Evolutionary conservation across 1,284 basidiomycete species (phyloP), one percentile per base, ranked within the genome.

Genomic region (Trichosporon coremiiforme): DNA sequence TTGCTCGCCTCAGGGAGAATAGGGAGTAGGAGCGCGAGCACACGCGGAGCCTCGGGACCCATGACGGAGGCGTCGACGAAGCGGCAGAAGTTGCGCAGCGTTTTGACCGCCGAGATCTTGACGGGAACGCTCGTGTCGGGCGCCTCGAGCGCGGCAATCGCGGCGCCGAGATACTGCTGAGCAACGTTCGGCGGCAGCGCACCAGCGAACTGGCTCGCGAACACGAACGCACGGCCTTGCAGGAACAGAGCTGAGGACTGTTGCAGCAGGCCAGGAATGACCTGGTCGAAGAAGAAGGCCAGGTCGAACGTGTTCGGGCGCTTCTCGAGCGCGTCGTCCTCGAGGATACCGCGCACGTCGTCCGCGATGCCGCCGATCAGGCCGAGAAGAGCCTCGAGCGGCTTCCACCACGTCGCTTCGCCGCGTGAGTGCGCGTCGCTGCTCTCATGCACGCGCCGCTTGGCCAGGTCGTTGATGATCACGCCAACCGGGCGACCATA

Each of bases 211-310:
- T 95, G 91, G 76, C 93, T 94, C 0, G 94, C 94, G 77, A 98
- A 96, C 50, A 98, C 93, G 73, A 98, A 97, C 1, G 90, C 92
- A 68, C 96, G 88, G 9, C 96, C 97, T 83, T 97, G 95, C 64
- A 99, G 84, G 87, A 98, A 98, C 0, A 94, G 92, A 66, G 87
- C 87, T 15, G 80, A 78, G 8, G 75, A 71, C 64, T 78, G 74
- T 12, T 71, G 69, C 22, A 98, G 85, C 60, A 94, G 85, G 17
- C 90, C 88, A 4, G 94, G 92, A 47, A 98, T 88, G 67, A 96
- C 88, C 72, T 89, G 87, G 22, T 89, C 85, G 66, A 98, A 89
- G 47, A 97, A 84, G 68, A 85, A 86, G 68, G 90, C 89, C 29
- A 97, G 87, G 77, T 96, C 90, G 66, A 97, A 89, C 0, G 89